These are phyloP conservation scores for Artemisia tridentata DNA, from an alignment of 129 eudicot species.

Conservation along the genomic window DNA sequence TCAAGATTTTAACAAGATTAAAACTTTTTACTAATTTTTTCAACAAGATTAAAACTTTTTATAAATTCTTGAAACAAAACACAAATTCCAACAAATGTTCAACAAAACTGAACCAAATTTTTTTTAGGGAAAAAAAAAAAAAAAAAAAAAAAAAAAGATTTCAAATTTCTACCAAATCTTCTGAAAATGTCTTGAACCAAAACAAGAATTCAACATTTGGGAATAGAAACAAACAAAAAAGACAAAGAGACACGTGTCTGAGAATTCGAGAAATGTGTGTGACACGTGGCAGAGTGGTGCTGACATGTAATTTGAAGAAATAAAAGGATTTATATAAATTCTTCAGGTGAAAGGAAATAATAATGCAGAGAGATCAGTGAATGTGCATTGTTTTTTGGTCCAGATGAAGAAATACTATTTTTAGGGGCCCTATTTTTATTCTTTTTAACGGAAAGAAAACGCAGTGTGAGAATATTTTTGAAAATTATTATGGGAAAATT, in stretches of 20 bases:
- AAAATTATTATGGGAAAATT: too few relatives aligned
- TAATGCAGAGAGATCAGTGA: too few relatives aligned
- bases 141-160: not conserved
- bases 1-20: too few relatives aligned
- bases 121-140: not conserved
- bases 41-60: not conserved
- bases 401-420: too few relatives aligned
- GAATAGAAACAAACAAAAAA: not conserved
- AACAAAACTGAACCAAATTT: not conserved
- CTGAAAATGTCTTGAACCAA: not conserved
- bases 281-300: constrained; percentile 43
- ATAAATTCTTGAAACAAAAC: not conserved
- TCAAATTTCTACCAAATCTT: not conserved
- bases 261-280: constrained; percentile 25
- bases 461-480: too few relatives aligned
- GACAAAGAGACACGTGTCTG: constrained; percentile 41
- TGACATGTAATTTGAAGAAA: too few relatives aligned
- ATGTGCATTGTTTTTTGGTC: too few relatives aligned
- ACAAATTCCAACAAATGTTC: not conserved
- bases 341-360: too few relatives aligned
- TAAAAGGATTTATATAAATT: too few relatives aligned
- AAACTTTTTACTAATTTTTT: not conserved
- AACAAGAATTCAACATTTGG: constrained; percentile 7
- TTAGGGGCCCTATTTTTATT: too few relatives aligned
- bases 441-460: too few relatives aligned